Evolutionary conservation across 495 filamentous ascomycete genomes (phyloP).

Genomic region (Neurospora sp.): DNA sequence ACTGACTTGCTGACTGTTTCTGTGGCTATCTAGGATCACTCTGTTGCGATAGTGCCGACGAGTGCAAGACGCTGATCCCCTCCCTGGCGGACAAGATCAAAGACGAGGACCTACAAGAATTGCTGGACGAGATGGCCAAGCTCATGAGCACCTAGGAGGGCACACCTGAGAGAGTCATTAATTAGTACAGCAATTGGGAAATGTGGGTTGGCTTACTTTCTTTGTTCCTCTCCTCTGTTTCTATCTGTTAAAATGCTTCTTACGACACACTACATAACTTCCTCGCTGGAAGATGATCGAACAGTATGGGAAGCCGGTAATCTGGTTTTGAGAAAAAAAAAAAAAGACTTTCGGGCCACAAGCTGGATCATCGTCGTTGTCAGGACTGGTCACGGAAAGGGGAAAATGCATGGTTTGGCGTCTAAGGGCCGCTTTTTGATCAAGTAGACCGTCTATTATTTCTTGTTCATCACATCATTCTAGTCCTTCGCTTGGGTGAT

Average conservation of each 20-base stretch:
- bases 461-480: not conserved
- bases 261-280: not conserved
- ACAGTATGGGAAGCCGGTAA: not conserved
- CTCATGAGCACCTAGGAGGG: conserved; percentile 26
- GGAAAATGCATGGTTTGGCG: not conserved
- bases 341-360: not conserved
- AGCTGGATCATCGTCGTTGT: not conserved
- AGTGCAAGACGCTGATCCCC: conserved; percentile 93
- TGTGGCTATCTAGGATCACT: conserved; percentile 53
- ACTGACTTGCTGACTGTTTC: not conserved
- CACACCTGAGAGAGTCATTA: not conserved
- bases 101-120: conserved; percentile 75
- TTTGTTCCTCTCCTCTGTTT: not conserved
- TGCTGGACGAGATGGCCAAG: conserved; percentile 85
- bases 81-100: conserved; percentile 78
- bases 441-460: not conserved
- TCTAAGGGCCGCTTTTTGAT: not conserved
- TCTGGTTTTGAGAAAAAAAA: not conserved
- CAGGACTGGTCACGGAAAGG: not conserved
- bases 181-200: not conserved
- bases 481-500: not conserved
- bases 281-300: not conserved
- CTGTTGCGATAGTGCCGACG: conserved; percentile 83
- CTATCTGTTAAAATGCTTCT: not conserved
- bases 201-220: not conserved